Conservation (phyloP, 148 eudicot genomes). For the Rhododendron vialii region DNA sequence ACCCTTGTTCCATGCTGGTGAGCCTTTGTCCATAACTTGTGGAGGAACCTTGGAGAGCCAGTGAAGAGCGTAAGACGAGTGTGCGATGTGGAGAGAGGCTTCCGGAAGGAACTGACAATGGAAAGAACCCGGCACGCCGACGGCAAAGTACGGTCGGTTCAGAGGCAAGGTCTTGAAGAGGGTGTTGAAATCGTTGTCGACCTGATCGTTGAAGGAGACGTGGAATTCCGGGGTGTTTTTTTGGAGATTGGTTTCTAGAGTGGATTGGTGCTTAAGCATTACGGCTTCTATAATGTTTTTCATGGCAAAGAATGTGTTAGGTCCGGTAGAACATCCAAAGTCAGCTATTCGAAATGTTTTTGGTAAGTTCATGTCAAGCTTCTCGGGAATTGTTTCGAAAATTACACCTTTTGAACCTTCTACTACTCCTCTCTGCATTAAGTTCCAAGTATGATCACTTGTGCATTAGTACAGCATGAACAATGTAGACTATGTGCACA, state of each 20-base stretch:
- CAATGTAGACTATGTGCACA: background rate
- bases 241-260: background rate
- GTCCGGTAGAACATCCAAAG: conserved; percentile 18
- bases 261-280: background rate
- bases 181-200: conserved; percentile 16
- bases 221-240: conserved; percentile 7
- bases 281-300: conserved; percentile 9
- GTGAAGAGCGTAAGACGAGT: conserved; percentile 16
- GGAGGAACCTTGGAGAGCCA: conserved; percentile 22
- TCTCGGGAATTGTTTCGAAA: conserved; percentile 6
- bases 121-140: conserved; percentile 13
- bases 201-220: conserved; percentile 16
- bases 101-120: conserved; percentile 15
- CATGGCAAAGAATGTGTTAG: conserved; percentile 13
- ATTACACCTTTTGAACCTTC: conserved; percentile 1
- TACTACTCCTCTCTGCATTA: background rate
- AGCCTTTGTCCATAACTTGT: background rate
- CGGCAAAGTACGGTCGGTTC: background rate
- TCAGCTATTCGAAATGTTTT: conserved; percentile 9
- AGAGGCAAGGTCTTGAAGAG: conserved; percentile 11
- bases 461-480: background rate
- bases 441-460: background rate
- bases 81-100: conserved; percentile 8
- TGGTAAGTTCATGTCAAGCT: conserved; percentile 9
- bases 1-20: conserved; percentile 24